A percentile compares a stretch with the other conserved stretches of the same genome.
These are phyloP conservation scores for Phytopythium vexans DNA, from an alignment of 352 stramenopile species.

Conservation along the genomic window DNA sequence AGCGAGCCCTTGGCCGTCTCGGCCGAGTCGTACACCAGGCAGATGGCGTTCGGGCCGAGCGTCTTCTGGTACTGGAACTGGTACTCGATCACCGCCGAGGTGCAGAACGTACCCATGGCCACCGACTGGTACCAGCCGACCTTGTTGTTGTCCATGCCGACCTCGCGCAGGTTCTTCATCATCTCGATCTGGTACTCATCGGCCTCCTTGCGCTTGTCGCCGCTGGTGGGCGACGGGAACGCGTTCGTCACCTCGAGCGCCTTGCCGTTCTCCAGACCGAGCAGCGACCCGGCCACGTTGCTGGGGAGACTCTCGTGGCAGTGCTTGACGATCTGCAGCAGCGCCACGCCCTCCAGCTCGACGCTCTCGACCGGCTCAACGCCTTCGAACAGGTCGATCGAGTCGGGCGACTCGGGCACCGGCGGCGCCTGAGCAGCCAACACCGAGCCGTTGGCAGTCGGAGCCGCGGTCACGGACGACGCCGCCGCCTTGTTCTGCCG, in stretches of 20 bases:
- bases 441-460: not conserved
- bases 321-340: constrained; percentile 98
- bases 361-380: constrained; percentile 63
- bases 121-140: constrained; percentile 99
- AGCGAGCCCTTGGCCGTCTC: constrained; percentile 94
- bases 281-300: constrained; percentile 93
- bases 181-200: constrained; percentile 98
- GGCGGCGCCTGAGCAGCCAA: constrained; percentile 1
- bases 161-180: constrained; percentile 98
- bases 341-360: constrained; percentile 76
- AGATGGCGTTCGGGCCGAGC: constrained; percentile 96
- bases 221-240: constrained; percentile 92
- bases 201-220: constrained; percentile 74
- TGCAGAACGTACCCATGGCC: constrained; percentile 96
- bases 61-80: constrained; percentile 97
- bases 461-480: constrained; percentile 3
- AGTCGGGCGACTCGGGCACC: constrained; percentile 24
- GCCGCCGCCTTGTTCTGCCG: constrained; percentile 17
- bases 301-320: constrained; percentile 94
- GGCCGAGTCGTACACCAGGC: constrained; percentile 97
- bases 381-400: constrained; percentile 71
- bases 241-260: constrained; percentile 97
- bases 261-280: constrained; percentile 92
- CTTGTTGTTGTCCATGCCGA: constrained; percentile 99
- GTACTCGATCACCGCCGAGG: constrained; percentile 91